Evolutionary conservation across 768 basidiomycete species (phyloP), one percentile per base, ranked within the genome.

Genomic region (Lanmaoa rubissima): DNA sequence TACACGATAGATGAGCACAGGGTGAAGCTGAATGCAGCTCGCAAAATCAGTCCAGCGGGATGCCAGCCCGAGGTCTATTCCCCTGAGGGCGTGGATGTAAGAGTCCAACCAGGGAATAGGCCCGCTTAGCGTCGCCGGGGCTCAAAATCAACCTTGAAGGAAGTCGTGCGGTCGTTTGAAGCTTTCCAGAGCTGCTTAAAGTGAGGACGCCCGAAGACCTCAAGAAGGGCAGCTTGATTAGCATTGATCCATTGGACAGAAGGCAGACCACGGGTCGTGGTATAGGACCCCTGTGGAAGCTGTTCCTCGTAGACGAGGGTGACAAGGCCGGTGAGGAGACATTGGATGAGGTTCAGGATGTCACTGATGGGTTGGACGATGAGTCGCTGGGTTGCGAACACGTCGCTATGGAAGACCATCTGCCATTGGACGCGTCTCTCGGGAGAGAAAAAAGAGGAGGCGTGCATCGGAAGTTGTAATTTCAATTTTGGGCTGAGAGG

Each of bases 341-440:
- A 88, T 66, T 88, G 87, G 40, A 88, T 69, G 55, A 88, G 78
- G 68, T 79, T 79, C 57, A 88, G 76, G 62, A 88, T 84, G 69
- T 88, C 86, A 71, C 80, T 83, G 69, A 88, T 81, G 47, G 87
- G 87, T 32, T 82, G 80, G 53, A 83, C 82, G 61, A 85, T 81
- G 70, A 86, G 85, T 35, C 86, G 78, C 54, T 86, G 80, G 31
- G 83, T 85, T 65, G 86, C 85, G 73, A 88, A 88, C 49, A 84
- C 82, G 71, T 87, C 86, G 65, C 82, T 83, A 69, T 87, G 90
- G 68, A 93, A 93, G 64, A 91, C 88, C 90, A 92, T 91, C 70
- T 92, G 84, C 90, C 91, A 93, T 69, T 92, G 90, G 45, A 92
- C 82, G 57, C 88, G 83, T 62, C 90, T 77, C 69, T 92, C 88